A percentile compares a stretch with the other conserved stretches of the same genome.
Conservation (phyloP, 805 yeast species). For the Yarrowia alimentaria region DNA sequence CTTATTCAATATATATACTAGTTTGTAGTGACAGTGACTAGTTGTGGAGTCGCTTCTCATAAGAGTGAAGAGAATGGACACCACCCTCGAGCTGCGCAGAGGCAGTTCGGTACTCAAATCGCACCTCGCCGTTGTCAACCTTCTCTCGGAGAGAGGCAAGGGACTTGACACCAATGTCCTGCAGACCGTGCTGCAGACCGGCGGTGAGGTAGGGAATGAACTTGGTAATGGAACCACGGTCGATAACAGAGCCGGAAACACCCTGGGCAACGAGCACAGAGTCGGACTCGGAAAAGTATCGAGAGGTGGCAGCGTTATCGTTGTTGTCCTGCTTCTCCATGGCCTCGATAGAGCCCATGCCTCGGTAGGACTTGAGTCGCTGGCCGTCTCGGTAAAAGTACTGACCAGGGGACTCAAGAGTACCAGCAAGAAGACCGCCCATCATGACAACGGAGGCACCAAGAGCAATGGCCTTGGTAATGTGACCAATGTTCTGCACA, state of each 20-base stretch:
- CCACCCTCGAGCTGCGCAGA: conserved; percentile 99
- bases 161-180: conserved; percentile 88
- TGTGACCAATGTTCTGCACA: conserved; percentile 97
- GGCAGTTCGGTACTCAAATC: conserved; percentile 97
- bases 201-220: conserved; percentile 90
- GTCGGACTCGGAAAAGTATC: conserved; percentile 96
- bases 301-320: conserved; percentile 96
- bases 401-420: conserved; percentile 97
- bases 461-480: conserved; percentile 91
- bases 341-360: conserved; percentile 99
- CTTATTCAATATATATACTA: conserved; percentile 22
- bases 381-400: conserved; percentile 97
- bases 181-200: conserved; percentile 98
- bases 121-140: conserved; percentile 66
- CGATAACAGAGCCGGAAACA: conserved; percentile 94
- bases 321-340: conserved; percentile 85
- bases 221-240: conserved; percentile 92
- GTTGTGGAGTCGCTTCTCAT: conserved; percentile 95
- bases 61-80: conserved; percentile 91
- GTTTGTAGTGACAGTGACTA: too few relatives aligned
- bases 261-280: conserved; percentile 98
- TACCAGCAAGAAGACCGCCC: conserved; percentile 99
- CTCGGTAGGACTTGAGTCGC: conserved; percentile 95
- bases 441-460: conserved; percentile 98
- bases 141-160: conserved; percentile 59